These are phyloP conservation scores for Hygrophorus russula DNA, from an alignment of 768 basidiomycete species.

Conservation along the genomic window DNA sequence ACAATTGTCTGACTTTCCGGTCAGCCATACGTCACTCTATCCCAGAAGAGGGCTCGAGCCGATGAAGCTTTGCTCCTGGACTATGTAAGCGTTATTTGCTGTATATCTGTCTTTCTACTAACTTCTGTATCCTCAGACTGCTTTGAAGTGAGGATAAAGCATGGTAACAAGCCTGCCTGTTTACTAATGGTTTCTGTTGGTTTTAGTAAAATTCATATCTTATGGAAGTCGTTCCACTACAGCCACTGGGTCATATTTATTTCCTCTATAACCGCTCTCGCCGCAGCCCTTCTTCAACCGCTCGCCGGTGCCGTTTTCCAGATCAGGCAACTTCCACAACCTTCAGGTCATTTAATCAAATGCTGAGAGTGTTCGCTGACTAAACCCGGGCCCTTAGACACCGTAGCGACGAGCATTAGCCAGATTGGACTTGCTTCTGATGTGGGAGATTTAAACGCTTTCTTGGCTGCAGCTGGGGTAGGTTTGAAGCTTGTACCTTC, in stretches of 20 bases:
- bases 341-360: conserved; percentile 11
- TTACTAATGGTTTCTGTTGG: conserved; percentile 5
- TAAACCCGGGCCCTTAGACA: conserved; percentile 15
- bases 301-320: conserved; percentile 36
- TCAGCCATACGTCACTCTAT: conserved; percentile 53
- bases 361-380: neutral
- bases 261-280: conserved; percentile 38
- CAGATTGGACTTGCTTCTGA: conserved; percentile 34
- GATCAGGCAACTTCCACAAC: conserved; percentile 18
- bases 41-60: conserved; percentile 39
- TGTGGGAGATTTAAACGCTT: conserved; percentile 34
- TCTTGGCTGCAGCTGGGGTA: conserved; percentile 50
- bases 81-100: conserved; percentile 33
- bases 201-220: conserved; percentile 28
- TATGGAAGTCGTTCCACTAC: conserved; percentile 36
- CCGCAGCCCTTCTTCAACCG: conserved; percentile 43
- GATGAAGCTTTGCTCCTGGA: conserved; percentile 54
- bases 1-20: conserved; percentile 6
- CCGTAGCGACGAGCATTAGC: conserved; percentile 28
- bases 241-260: conserved; percentile 43
- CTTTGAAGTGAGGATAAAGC: conserved; percentile 24
- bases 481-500: conserved; percentile 9
- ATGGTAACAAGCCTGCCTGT: neutral
- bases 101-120: neutral
- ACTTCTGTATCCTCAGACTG: conserved; percentile 20